Conservation (phyloP, 257 asterid species). For the Salvia rosmarinus region DNA sequence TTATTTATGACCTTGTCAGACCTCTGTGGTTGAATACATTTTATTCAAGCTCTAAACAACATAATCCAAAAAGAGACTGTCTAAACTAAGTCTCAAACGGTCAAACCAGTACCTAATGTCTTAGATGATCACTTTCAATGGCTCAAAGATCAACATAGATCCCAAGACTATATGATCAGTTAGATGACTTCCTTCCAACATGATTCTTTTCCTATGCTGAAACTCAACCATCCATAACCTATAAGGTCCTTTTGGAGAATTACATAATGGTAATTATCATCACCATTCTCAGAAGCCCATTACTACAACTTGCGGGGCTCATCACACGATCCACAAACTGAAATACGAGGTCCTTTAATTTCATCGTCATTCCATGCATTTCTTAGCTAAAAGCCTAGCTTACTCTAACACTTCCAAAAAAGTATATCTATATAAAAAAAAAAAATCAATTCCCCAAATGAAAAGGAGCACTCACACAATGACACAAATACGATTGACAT, state of each 20-base stretch:
- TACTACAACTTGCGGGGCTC: not conserved
- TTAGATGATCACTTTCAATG: not conserved
- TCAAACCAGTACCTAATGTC: not conserved
- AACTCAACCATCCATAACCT: not conserved
- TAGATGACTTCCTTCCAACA: not conserved
- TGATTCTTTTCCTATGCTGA: not conserved
- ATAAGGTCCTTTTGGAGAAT: not conserved
- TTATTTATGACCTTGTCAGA: no score
- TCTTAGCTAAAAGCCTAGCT: not conserved
- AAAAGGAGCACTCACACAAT: not conserved
- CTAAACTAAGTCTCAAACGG: not conserved
- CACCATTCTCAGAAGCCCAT: not conserved
- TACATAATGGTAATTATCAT: not conserved
- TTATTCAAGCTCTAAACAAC: not conserved
- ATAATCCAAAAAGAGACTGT: not conserved
- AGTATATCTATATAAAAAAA: not conserved
- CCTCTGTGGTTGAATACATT: not conserved
- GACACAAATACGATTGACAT: not conserved
- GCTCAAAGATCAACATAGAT: not conserved
- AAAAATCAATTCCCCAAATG: not conserved
- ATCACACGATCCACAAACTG: slow-evolving; percentile 14
- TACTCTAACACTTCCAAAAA: not conserved
- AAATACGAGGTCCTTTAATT: not conserved
- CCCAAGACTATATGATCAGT: slow-evolving; percentile 10
- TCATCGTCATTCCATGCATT: not conserved